A percentile compares a stretch with the other conserved stretches of the same genome.
phyloP scores from a whole-genome alignment of 805 yeast genomes.

The Ogataea thermomethanolica region DNA sequence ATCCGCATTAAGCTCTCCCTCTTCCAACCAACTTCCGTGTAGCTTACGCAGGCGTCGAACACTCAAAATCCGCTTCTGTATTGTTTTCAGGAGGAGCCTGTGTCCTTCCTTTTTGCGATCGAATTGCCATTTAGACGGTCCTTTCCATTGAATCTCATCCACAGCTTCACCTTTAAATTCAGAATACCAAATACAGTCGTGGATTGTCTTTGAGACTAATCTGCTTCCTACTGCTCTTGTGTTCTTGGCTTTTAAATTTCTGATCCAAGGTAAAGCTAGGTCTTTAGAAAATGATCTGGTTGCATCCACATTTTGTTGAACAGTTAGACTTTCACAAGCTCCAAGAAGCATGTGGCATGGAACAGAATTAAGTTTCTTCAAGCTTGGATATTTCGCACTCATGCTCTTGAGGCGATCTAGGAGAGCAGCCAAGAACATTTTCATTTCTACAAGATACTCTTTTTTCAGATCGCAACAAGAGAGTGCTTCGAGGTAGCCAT shows the following conservation, averaged over 20 bases:
- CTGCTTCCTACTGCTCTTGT: constrained; percentile 7
- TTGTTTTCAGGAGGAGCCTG: constrained; percentile 6
- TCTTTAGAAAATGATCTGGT: constrained; percentile 13
- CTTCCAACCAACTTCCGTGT: background rate
- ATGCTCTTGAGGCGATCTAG: constrained; percentile 1
- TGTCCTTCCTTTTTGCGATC: constrained; percentile 11
- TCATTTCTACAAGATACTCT: background rate
- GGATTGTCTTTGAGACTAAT: constrained; percentile 12
- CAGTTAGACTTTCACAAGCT: constrained; percentile 11
- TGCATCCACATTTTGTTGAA: constrained; percentile 1
- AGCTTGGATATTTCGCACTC: constrained; percentile 1
- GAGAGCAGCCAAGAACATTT: constrained; percentile 1
- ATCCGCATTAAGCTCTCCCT: background rate
- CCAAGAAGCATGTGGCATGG: constrained; percentile 15
- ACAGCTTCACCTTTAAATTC: constrained; percentile 11
- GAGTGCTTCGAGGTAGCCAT: constrained; percentile 10
- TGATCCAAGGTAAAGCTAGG: constrained; percentile 11
- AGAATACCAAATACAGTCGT: constrained; percentile 16
- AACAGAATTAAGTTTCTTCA: constrained; percentile 10
- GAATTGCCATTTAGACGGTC: constrained; percentile 14
- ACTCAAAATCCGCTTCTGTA: constrained; percentile 10
- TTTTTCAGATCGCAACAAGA: constrained; percentile 2
- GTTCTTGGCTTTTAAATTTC: constrained; percentile 9
- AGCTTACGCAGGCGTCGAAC: constrained; percentile 4
- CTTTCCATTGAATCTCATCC: constrained; percentile 10